Percentiles rank a stretch among this genome's conserved stretches.
These are phyloP conservation scores for Clavispora carvajalis DNA, from an alignment of 805 yeast species.

Conservation along the genomic window DNA sequence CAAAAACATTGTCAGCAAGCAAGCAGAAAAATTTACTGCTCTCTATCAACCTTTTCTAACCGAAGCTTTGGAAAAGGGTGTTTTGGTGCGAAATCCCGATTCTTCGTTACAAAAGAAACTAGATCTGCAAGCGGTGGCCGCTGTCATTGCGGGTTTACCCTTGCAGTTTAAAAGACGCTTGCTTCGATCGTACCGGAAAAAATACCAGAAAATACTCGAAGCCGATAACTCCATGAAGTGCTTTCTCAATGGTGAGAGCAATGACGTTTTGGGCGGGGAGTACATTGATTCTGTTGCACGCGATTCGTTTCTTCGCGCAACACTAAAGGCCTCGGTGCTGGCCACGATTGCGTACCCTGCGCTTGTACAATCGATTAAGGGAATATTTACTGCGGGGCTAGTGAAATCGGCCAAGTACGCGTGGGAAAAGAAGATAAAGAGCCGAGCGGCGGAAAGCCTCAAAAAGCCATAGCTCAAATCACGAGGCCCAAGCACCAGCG, in stretches of 20 bases:
- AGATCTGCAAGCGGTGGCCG: slow-evolving; percentile 2
- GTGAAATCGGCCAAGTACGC: slow-evolving; percentile 69
- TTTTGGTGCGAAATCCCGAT: neutral
- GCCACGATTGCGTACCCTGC: slow-evolving; percentile 64
- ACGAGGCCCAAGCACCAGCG: too few species aligned
- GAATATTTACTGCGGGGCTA: slow-evolving; percentile 82
- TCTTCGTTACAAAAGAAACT: neutral
- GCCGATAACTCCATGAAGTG: neutral
- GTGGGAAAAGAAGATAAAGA: slow-evolving; percentile 52
- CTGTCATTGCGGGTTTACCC: slow-evolving; percentile 8
- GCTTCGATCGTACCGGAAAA: slow-evolving; percentile 5
- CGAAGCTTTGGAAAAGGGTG: slow-evolving; percentile 2
- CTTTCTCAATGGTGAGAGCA: neutral
- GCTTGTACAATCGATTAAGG: slow-evolving; percentile 70
- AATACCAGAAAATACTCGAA: slow-evolving; percentile 2
- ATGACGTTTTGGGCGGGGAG: slow-evolving; percentile 6
- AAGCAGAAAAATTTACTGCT: slow-evolving; percentile 58
- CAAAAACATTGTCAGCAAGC: slow-evolving; percentile 76
- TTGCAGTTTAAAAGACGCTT: slow-evolving; percentile 7
- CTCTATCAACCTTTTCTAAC: slow-evolving; percentile 66
- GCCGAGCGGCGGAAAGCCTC: slow-evolving; percentile 2
- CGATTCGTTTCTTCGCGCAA: slow-evolving; percentile 31
- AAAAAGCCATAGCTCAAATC: too few species aligned
- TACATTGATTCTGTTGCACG: slow-evolving; percentile 37
- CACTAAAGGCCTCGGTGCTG: slow-evolving; percentile 24